Evolutionary conservation across 116 monocot species (phyloP), one percentile per base, ranked within the genome.

Genomic region (Dioscorea cayenensis): DNA sequence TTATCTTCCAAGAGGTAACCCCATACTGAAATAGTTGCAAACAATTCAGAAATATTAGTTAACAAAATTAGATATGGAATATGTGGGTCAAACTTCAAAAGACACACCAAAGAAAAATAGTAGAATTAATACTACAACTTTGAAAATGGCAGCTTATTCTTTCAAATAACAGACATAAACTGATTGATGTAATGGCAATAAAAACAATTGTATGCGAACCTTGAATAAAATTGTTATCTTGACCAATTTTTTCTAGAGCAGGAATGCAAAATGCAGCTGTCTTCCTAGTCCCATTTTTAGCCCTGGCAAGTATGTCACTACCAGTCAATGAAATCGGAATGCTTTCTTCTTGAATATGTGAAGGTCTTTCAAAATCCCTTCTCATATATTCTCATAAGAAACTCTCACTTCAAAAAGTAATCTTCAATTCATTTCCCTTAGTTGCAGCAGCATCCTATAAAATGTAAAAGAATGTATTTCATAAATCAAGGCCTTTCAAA

Each of bases 221-320:
- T n/a, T 96, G 96, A 72, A 96, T 96, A 20, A 32, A 80, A 75
- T 92, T 90, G 22, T 71, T 86, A 48, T 92, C 96, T 51, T 80
- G 92, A 79, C 92, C n/a, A n/a, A 90, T 78, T 66, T 96, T 96
- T 75, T 96, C 96, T 21, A 96, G 72, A 51, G 88, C 92, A 43
- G 96, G 96, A 69, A 96, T 96, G 71, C 96, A n/a, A 96, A 72
- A 96, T 51, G 96, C 96, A 64, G 92, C n/a, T n/a, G 96, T 96
- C 71, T 96, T 96, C 28, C 96, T 92, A 27, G 96, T 96, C 16
- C 96, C 96, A 83, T 96, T 96, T 88, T 96, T 96, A n/a, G n/a
- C n/a, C n/a, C n/a, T n/a, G n/a, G n/a, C n/a, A n/a, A n/a, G n/a
- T n/a, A n/a, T n/a, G n/a, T n/a, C n/a, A n/a, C n/a, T n/a, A n/a